Conservation (phyloP, 2,329 filamentous ascomycete genomes). For the Neofusicoccum umdonicola region DNA sequence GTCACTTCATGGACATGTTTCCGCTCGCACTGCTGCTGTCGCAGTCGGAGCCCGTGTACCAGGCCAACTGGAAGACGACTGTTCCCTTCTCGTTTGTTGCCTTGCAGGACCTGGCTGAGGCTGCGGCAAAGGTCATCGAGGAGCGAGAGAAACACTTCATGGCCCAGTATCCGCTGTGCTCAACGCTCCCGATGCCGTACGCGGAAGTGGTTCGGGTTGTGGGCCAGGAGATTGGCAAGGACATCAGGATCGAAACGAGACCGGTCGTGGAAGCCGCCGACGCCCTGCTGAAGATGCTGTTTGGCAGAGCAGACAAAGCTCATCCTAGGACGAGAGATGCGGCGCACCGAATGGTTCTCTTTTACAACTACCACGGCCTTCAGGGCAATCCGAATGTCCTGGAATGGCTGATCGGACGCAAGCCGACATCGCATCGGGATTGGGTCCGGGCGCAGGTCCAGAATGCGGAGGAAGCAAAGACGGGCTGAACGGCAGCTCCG, state of each 20-base stretch:
- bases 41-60: conserved; percentile 25
- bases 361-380: conserved; percentile 22
- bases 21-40: conserved; percentile 23
- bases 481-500: neutral
- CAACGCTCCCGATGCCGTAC: conserved; percentile 22
- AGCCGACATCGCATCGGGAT: conserved; percentile 18
- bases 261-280: conserved; percentile 24
- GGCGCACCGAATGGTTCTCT: conserved; percentile 23
- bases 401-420: conserved; percentile 21
- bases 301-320: neutral
- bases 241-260: conserved; percentile 23
- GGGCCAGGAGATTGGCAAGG: conserved; percentile 25
- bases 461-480: neutral
- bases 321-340: conserved; percentile 17
- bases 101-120: conserved; percentile 28
- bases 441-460: conserved; percentile 13
- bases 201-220: conserved; percentile 22
- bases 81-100: conserved; percentile 28
- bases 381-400: conserved; percentile 21
- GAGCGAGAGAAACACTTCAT: conserved; percentile 28
- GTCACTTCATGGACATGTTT: conserved; percentile 34
- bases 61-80: conserved; percentile 22
- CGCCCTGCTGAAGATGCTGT: conserved; percentile 13
- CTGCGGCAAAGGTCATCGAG: conserved; percentile 23
- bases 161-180: conserved; percentile 30